phyloP scores from a whole-genome alignment of 139 green algal genomes.

The Haematococcus sp. region DNA sequence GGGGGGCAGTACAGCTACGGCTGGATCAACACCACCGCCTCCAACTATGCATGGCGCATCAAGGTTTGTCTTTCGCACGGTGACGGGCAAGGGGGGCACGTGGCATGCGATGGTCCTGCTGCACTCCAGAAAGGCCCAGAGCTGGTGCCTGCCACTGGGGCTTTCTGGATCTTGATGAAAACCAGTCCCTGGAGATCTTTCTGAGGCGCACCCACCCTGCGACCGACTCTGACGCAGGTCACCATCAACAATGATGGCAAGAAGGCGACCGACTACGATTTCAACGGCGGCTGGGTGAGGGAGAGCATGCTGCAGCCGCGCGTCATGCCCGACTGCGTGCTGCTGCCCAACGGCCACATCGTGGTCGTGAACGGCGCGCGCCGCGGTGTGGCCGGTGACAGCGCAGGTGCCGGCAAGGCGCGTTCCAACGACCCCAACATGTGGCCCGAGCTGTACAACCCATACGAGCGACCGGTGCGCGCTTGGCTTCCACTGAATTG shows the following conservation, averaged over 20 bases:
- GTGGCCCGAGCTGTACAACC: slow-evolving; percentile 30
- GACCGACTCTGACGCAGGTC: slow-evolving; percentile 4
- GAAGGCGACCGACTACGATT: slow-evolving; percentile 1
- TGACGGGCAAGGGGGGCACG: neutral
- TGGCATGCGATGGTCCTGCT: too few species aligned
- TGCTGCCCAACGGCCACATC: slow-evolving; percentile 44
- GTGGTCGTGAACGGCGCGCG: slow-evolving; percentile 27
- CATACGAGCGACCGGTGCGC: neutral
- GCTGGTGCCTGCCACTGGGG: neutral
- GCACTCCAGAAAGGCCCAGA: too few species aligned
- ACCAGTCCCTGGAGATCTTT: too few species aligned
- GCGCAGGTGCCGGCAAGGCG: neutral
- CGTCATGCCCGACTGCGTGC: slow-evolving; percentile 25
- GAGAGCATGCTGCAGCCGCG: slow-evolving; percentile 30
- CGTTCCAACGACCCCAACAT: slow-evolving; percentile 31
- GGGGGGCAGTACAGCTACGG: slow-evolving; percentile 18
- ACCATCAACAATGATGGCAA: neutral
- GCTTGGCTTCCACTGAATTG: too few species aligned
- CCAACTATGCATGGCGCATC: slow-evolving; percentile 11
- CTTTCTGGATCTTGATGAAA: too few species aligned
- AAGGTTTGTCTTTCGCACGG: slow-evolving; percentile 3
- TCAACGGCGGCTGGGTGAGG: slow-evolving; percentile 16
- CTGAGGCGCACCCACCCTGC: neutral
- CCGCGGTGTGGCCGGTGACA: slow-evolving; percentile 29
- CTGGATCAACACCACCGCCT: slow-evolving; percentile 25